These are phyloP conservation scores for Pelargonium fulgidum DNA, from an alignment of 441 rosid species.

Conservation along the genomic window DNA sequence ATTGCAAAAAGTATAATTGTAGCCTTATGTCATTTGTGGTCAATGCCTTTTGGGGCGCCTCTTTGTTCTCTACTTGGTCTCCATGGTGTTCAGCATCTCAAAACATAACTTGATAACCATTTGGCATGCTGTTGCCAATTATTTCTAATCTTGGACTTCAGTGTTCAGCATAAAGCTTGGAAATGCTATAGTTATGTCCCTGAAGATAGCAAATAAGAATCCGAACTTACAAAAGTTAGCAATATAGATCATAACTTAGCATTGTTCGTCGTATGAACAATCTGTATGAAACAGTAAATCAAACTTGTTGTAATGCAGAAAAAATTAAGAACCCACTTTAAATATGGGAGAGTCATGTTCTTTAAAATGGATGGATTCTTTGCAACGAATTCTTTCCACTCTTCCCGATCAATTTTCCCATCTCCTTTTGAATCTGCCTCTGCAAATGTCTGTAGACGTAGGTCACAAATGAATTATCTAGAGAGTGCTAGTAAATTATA, in stretches of 20 bases:
- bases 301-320: slow-evolving; percentile 6
- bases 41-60: background rate
- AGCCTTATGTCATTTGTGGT: background rate
- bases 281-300: too few relatives aligned
- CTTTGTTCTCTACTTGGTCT: background rate
- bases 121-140: background rate
- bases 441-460: slow-evolving; percentile 38
- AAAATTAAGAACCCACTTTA: slow-evolving; percentile 32
- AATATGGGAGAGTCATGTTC: slow-evolving; percentile 67
- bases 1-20: background rate
- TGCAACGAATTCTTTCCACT: slow-evolving; percentile 59
- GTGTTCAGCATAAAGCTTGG: slow-evolving; percentile 49
- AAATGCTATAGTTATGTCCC: slow-evolving; percentile 53
- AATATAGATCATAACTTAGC: too few relatives aligned
- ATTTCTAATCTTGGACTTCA: slow-evolving; percentile 29
- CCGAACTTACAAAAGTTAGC: too few relatives aligned
- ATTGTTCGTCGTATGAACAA: too few relatives aligned
- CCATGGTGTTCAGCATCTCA: slow-evolving; percentile 7
- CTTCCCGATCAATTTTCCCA: slow-evolving; percentile 71
- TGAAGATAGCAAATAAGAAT: slow-evolving; percentile 22
- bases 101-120: slow-evolving; percentile 6
- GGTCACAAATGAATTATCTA: background rate
- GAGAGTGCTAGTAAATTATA: background rate
- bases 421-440: slow-evolving; percentile 59
- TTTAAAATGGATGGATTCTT: slow-evolving; percentile 65